Evolutionary conservation across 2,329 filamentous ascomycete genomes (phyloP).

Genomic region (Aspergillus cejpii): DNA sequence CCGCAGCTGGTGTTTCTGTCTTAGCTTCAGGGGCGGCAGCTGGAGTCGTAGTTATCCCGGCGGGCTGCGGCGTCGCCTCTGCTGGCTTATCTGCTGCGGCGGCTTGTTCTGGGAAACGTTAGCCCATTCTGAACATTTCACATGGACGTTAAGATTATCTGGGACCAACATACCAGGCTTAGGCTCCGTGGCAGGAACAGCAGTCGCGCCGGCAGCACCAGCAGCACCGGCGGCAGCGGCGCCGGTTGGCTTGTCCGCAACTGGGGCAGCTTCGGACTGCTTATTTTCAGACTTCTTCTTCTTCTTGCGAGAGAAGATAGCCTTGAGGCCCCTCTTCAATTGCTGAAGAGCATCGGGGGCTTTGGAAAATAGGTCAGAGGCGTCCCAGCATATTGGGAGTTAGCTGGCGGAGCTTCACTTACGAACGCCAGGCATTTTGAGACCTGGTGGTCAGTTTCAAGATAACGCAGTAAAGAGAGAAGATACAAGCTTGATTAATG

Average conservation of each 20-base stretch:
- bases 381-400: not conserved
- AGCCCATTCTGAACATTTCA: not conserved
- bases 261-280: conserved; percentile 7
- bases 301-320: conserved; percentile 30
- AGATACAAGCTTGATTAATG: no score
- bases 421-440: conserved; percentile 32
- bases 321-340: conserved; percentile 31
- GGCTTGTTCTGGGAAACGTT: conserved; percentile 1
- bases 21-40: conserved; percentile 5
- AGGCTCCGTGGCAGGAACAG: conserved; percentile 8
- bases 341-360: conserved; percentile 29
- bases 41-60: conserved; percentile 8
- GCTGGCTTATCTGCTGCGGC: conserved; percentile 10
- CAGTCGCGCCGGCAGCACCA: no score
- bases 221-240: conserved; percentile 7
- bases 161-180: conserved; percentile 12
- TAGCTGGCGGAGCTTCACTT: conserved; percentile 13
- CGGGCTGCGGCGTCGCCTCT: conserved; percentile 6
- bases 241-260: conserved; percentile 10
- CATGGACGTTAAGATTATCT: not conserved
- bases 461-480: not conserved
- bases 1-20: conserved; percentile 2
- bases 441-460: not conserved
- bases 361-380: conserved; percentile 7
- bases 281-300: conserved; percentile 13